Conservation (phyloP, 495 filamentous ascomycete species). For the Penicilliopsis zonata region DNA sequence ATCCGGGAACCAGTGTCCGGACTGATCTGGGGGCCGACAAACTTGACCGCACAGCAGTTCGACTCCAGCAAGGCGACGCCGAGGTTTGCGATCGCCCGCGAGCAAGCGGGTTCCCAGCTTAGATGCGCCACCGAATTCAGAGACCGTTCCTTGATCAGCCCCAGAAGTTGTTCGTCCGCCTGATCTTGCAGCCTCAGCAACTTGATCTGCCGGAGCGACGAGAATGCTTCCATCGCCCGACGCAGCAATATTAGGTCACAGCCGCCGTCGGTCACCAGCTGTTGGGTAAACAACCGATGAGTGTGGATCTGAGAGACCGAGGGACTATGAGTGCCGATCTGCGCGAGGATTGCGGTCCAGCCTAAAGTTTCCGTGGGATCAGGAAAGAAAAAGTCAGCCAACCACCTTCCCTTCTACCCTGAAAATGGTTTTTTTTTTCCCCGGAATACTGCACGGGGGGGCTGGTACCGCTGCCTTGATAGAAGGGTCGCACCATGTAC, state of each 20-base stretch:
- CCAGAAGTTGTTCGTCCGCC: conserved; percentile 39
- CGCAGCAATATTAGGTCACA: conserved; percentile 31
- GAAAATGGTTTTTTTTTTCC: neutral
- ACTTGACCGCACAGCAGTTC: conserved; percentile 41
- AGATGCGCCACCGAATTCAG: conserved; percentile 24
- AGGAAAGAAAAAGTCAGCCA: neutral
- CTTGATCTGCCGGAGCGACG: conserved; percentile 51
- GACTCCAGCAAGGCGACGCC: conserved; percentile 43
- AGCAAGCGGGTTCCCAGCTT: conserved; percentile 53
- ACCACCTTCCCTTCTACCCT: conserved; percentile 6
- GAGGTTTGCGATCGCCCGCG: conserved; percentile 46
- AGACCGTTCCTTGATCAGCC: conserved; percentile 18
- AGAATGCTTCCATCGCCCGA: conserved; percentile 44
- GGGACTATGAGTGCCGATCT: conserved; percentile 5
- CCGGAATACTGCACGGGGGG: no score
- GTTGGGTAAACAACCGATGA: conserved; percentile 22
- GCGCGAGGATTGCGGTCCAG: neutral
- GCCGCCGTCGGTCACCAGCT: conserved; percentile 12
- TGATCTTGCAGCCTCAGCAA: conserved; percentile 51
- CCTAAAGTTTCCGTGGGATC: neutral
- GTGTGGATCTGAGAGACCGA: conserved; percentile 17
- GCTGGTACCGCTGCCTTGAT: conserved; percentile 34
- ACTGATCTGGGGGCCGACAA: conserved; percentile 54
- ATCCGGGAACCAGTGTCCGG: conserved; percentile 44
- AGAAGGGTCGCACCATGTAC: conserved; percentile 63